These are phyloP conservation scores for Cydonia oblonga DNA, from an alignment of 331 rosid species.

Conservation along the genomic window DNA sequence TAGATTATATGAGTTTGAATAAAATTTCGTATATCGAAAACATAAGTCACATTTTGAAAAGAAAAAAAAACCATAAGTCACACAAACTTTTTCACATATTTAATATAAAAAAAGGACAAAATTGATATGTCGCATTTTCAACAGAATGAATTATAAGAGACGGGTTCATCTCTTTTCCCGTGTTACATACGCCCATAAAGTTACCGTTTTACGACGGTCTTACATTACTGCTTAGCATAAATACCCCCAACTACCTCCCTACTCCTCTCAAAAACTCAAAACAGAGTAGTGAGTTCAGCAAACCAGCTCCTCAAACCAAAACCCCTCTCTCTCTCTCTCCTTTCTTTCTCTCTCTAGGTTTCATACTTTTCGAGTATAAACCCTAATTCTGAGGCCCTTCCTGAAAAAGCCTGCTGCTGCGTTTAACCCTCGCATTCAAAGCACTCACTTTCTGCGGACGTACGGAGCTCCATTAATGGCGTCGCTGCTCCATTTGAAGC, in stretches of 20 bases:
- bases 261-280: background rate
- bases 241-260: constrained; percentile 46
- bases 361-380: constrained; percentile 6
- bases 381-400: constrained; percentile 13
- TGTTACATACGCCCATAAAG: too few species aligned
- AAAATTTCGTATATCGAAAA: too few species aligned
- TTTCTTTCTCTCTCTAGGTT: background rate
- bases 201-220: background rate
- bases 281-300: background rate
- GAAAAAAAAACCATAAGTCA: too few species aligned
- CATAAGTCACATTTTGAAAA: too few species aligned
- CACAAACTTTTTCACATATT: too few species aligned
- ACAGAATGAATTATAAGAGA: too few species aligned
- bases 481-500: background rate
- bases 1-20: too few species aligned
- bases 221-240: constrained; percentile 21
- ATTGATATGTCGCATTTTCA: too few species aligned
- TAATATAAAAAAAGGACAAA: too few species aligned
- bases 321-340: background rate
- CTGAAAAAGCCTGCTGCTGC: constrained; percentile 15
- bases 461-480: constrained; percentile 20
- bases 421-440: constrained; percentile 25
- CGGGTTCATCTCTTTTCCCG: too few species aligned
- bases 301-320: background rate
- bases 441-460: background rate